Conservation (phyloP, 768 basidiomycete genomes). For the Coprinopsis cinerea region DNA sequence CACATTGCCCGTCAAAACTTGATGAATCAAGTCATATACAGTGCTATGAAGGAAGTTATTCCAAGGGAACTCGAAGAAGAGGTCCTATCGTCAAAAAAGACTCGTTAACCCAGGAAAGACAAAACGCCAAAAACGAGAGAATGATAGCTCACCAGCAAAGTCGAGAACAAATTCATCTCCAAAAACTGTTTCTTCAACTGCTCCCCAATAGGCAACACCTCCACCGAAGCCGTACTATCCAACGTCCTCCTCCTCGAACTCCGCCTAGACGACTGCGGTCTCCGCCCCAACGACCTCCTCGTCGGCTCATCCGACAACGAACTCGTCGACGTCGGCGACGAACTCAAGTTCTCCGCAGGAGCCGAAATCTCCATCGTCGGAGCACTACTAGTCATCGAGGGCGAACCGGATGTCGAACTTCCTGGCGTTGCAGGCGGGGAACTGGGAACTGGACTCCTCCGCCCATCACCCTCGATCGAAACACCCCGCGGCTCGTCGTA, state of each 20-base stretch:
- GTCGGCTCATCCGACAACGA: conserved; percentile 4
- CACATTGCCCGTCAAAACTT: conserved; percentile 84
- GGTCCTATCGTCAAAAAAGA: conserved; percentile 46
- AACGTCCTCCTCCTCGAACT: conserved; percentile 44
- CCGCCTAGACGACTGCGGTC: conserved; percentile 38
- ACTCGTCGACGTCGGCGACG: conserved; percentile 2
- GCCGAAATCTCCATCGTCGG: not conserved
- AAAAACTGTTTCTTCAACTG: conserved; percentile 74
- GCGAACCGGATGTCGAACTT: too few relatives aligned
- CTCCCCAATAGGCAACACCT: conserved; percentile 62
- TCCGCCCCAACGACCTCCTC: not conserved
- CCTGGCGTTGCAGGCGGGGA: conserved; percentile 25
- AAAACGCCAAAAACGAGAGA: conserved; percentile 14
- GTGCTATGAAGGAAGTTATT: conserved; percentile 98
- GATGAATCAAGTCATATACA: conserved; percentile 93
- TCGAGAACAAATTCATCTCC: conserved; percentile 64
- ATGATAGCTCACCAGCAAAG: conserved; percentile 60
- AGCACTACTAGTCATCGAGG: conserved; percentile 22
- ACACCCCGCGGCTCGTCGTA: conserved; percentile 45
- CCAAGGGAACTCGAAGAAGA: conserved; percentile 95
- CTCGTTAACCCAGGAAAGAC: conserved; percentile 1
- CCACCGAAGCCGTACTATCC: conserved; percentile 21
- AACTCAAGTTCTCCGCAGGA: not conserved
- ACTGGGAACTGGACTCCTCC: not conserved
- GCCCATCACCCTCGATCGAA: too few relatives aligned